Base-by-base conservation (phyloP, 306 rosid genomes). In the Oemleria cerasiformis region DNA sequence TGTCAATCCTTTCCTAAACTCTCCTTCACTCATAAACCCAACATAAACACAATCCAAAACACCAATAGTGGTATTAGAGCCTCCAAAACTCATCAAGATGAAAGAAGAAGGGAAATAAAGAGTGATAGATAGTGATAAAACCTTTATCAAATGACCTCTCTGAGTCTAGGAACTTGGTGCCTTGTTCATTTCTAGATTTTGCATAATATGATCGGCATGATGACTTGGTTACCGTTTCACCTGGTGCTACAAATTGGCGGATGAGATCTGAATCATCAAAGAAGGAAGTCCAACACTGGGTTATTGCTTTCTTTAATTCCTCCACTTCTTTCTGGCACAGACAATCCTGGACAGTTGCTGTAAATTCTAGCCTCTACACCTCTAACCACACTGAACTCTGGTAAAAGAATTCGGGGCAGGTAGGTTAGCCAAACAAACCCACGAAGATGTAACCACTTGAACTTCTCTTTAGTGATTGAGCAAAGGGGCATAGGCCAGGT, bases 351-450 rank as follows among this genome's bases (percentile, higher is more conserved):
- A 11, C 47, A 36, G 5, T 36, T 21, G 17, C 20, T 16, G 30
- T 47, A 47, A 8, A 66, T 14, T n/a, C n/a, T 36, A 9, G 59
- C 42, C 50, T 5, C 54, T 15, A 19, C 50, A 15, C 5, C 8
- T 43, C 8, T 43, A 25, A 25, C 2, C 30, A 25, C 25, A 9
- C 16, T 34, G 6, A 65, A 25, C 41, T 75, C 78, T 3, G 20
- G 3, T 5, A 47, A 21, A 0, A 38, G 3, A 21, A 0, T 1
- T 8, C 73, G 51, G n/a, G 73, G 73, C 38, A 58, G 8, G 45
- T 67, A 75, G 17, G 63, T 57, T 8, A 75, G 4, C 79, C 79
- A 75, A 23, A 57, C 48, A 59, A 75, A 75, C 10, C 68, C 34
- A 7, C 54, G 36, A 14, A 48, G 2, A 23, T 67, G 16, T n/a